Base-by-base conservation (phyloP, 2,329 filamentous ascomycete genomes). In the Fusarium illudens region DNA sequence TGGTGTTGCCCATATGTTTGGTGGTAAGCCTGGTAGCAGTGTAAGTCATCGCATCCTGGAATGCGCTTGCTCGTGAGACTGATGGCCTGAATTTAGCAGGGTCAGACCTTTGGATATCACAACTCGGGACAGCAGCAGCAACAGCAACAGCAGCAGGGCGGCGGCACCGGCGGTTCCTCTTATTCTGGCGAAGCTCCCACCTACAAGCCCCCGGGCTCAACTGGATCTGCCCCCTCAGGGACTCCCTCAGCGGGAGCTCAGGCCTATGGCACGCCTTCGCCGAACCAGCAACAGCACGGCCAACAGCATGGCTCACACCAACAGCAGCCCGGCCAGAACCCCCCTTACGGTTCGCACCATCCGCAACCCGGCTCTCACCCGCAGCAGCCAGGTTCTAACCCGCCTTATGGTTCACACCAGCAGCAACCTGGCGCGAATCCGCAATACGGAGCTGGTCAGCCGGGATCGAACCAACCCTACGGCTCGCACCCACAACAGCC, bases 71-170 rank as follows among this genome's bases (percentile, higher is more conserved):
- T 12, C n/a, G 37, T 27, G 25, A 46, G 32, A 62, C 67, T 74
- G 49, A 74, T 42, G 17, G 3, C 46, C 22, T 27, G 10, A 9
- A 62, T 42, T 25, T 22, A 53, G 27, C 66, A 86, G 81, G 80
- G 81, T 62, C 84, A 88, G 67, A 86, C 84, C 73, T 92, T 86
- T 74, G 90, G 89, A 30, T 91, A 91, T 76, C 87, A 87, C 20
- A 86, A 86, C 71, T 76, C 82, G 4, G 84, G 84, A 42, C 81
- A 84, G 42, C 81, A 84, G 44, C 63, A 60, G 8, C 49, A 76
- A 83, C 49, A 52, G 20, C 49, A 76, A 83, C 33, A 44, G 39
- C 39, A 44, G 8, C 62, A 67, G 36, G 52, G 56, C 9, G 65
- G 65, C 42, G 39, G 39, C 1, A 22, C 20, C 6, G 39, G 39